Evolutionary conservation across 2,329 filamentous ascomycete species (phyloP).

Genomic region (Dothistroma pini): DNA sequence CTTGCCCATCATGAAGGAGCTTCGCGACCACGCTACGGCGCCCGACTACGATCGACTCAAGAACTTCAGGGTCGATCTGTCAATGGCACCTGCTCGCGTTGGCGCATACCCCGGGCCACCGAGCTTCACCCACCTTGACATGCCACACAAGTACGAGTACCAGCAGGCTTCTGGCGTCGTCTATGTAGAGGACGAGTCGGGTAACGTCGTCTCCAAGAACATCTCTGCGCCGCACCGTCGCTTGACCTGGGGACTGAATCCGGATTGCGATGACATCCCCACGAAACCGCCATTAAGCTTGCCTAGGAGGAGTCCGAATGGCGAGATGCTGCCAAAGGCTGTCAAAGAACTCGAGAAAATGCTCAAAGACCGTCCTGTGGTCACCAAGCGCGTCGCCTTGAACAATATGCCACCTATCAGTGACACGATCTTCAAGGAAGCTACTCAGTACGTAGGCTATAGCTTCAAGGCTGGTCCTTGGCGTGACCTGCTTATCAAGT

Average conservation of each 20-base stretch:
- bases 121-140: conserved; percentile 28
- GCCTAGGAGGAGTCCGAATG: conserved; percentile 31
- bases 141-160: conserved; percentile 61
- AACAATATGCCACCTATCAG: conserved; percentile 61
- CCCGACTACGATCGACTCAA: conserved; percentile 60
- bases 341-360: conserved; percentile 62
- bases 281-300: conserved; percentile 53
- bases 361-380: conserved; percentile 72
- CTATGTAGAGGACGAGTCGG: conserved; percentile 52
- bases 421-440: conserved; percentile 62
- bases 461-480: conserved; percentile 91
- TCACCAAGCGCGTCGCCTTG: conserved; percentile 77
- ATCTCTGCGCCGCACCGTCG: conserved; percentile 45
- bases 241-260: conserved; percentile 43
- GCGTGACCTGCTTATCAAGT: conserved; percentile 80
- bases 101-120: conserved; percentile 42
- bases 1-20: conserved; percentile 62
- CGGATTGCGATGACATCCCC: conserved; percentile 61
- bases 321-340: conserved; percentile 55
- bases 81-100: conserved; percentile 59
- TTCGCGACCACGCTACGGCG: conserved; percentile 67
- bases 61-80: conserved; percentile 63
- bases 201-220: conserved; percentile 53
- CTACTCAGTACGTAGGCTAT: conserved; percentile 81
- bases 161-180: conserved; percentile 79